Base-by-base conservation (phyloP, 495 filamentous ascomycete species). In the Aspergillus bertholletiae region DNA sequence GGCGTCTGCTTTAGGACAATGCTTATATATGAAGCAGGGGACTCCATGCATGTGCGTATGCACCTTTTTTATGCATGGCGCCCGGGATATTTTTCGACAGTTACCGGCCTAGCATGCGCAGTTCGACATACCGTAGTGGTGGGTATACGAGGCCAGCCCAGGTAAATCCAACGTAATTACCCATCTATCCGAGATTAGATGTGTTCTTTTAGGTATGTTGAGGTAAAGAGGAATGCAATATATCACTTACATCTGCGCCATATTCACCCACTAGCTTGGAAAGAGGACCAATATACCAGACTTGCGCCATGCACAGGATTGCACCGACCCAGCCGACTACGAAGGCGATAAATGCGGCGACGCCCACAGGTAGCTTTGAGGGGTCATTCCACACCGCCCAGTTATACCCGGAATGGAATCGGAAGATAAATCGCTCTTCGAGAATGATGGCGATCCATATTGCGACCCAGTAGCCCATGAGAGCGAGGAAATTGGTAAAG, bases 391-490 rank as follows among this genome's bases (percentile, higher is more conserved):
- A 89, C 18, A 66, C 67, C 6, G 66, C 62, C 86, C 86, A 89
- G 57, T 86, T 79, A 58, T 80, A 90, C 3, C 65, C 70, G 9
- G 59, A 64, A 2, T 54, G 59, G 21, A 70, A 59, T 15, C 84
- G 80, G 69, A 89, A 89, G 43, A 88, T 72, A 20, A 84, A 65
- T 23, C 85, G 76, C 63, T 90, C 87, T 61, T 85, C 79, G 4
- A 88, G 57, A 3, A 80, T 73, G 34, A 90, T 85, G 3, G 76
- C 76, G 20, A 85, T 71, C 83, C 83, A 88, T 40, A 86, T 80
- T 26, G 78, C 79, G 9, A 86, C 76, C 85, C 86, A 89, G 64
- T 89, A 89, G 22, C 85, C 86, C 83, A 90, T 89, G 24, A 90
- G 67, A 1, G 85, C 80, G 20, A 90, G 73, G 65, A 89, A 89